Percentiles rank a stretch among this genome's conserved stretches.
Evolutionary conservation across 371 early-diverging fungal species (phyloP).

Genomic region (Batrachochytrium dendrobatidis): DNA sequence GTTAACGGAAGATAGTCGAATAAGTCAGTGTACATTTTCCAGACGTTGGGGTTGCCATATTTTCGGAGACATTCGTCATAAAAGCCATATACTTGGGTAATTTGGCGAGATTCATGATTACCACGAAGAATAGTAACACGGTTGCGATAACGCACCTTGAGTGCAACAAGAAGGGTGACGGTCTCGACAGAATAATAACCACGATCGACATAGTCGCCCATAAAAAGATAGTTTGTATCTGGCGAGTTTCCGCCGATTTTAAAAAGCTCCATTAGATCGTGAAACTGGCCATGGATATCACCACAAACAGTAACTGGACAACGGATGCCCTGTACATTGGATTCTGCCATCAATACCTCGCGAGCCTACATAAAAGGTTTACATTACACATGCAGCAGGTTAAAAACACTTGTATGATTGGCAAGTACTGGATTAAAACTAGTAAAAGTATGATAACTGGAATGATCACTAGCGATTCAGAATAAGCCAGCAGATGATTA

Average conservation of each 20-base stretch:
- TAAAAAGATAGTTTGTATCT: constrained; percentile 98
- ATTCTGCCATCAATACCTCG: constrained; percentile 91
- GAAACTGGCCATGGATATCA: constrained; percentile 99
- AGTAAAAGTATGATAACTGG: background rate
- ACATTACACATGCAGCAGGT: background rate
- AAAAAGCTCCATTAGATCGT: constrained; percentile 97
- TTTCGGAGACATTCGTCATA: constrained; percentile 99
- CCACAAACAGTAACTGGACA: constrained; percentile 99
- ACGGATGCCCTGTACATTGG: constrained; percentile 90
- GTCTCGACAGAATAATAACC: constrained; percentile 99
- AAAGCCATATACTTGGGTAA: constrained; percentile 99
- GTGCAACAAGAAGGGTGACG: constrained; percentile 88
- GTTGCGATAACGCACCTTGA: constrained; percentile 94
- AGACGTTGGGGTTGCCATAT: constrained; percentile 97
- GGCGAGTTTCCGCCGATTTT: constrained; percentile 96
- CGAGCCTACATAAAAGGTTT: constrained; percentile 87
- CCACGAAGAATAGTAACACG: constrained; percentile 97
- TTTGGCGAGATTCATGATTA: constrained; percentile 98
- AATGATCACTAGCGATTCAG: too few species aligned
- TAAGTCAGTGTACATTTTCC: constrained; percentile 97
- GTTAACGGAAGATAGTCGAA: constrained; percentile 98
- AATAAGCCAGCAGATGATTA: too few species aligned
- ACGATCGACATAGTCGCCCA: constrained; percentile 99
- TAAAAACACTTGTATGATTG: background rate
- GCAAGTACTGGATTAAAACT: constrained; percentile 2